Percentiles rank a stretch among this genome's conserved stretches.
Evolutionary conservation across 73 alveolate species (phyloP).

Genomic region (Loxodes magnus): DNA sequence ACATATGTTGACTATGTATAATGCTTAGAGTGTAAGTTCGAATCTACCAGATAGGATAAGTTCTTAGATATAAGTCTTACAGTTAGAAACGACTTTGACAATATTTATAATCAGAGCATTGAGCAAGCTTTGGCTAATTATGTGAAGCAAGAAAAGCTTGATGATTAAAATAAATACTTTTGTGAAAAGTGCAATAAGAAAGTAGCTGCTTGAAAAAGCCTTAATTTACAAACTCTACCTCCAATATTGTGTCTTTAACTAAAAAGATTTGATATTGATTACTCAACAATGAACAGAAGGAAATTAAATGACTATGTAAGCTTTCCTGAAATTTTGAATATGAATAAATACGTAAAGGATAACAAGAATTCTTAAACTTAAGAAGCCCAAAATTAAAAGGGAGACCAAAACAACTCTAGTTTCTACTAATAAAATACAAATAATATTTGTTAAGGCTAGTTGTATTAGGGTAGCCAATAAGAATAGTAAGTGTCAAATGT

Average conservation of each 20-base stretch:
- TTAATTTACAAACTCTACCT: conserved; percentile 56
- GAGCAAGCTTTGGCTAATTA: conserved; percentile 82
- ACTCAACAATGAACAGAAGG: conserved; percentile 44
- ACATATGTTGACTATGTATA: conserved; percentile 39
- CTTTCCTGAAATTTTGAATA: conserved; percentile 51
- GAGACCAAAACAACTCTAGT: background rate
- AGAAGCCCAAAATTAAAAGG: background rate
- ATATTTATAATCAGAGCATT: conserved; percentile 56
- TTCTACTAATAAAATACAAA: background rate
- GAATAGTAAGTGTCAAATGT: background rate
- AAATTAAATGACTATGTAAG: conserved; percentile 73
- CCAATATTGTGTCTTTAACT: conserved; percentile 57
- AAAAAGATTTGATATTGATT: conserved; percentile 75
- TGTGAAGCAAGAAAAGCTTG: conserved; percentile 71
- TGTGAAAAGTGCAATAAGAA: conserved; percentile 79
- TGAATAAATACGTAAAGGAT: conserved; percentile 43
- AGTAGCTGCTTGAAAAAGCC: conserved; percentile 79
- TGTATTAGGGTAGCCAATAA: background rate
- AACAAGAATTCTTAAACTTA: conserved; percentile 12
- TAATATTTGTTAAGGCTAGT: background rate
- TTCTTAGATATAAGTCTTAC: conserved; percentile 79
- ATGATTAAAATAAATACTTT: conserved; percentile 66
- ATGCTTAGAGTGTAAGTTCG: conserved; percentile 77
- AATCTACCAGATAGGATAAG: conserved; percentile 40
- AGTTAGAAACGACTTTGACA: conserved; percentile 65